phyloP scores from a whole-genome alignment of 441 rosid species.

The Croton setiger region DNA sequence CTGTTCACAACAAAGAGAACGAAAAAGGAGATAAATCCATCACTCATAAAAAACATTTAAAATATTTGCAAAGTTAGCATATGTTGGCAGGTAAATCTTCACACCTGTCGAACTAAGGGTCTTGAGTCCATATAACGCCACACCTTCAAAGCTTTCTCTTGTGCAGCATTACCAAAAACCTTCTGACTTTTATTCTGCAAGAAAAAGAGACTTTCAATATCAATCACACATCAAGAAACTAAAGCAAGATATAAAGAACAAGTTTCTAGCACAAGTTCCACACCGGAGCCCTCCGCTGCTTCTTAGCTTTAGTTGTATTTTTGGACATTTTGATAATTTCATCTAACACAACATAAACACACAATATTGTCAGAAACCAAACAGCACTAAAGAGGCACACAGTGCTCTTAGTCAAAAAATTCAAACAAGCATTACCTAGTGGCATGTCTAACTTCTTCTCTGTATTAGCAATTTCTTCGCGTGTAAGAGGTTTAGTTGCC shows the following conservation, averaged over 20 bases:
- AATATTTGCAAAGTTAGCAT: not conserved
- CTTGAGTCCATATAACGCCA: conserved; percentile 57
- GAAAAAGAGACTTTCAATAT: conserved; percentile 10
- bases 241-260: not conserved
- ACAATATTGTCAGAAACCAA: conserved; percentile 5
- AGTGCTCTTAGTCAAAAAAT: not conserved
- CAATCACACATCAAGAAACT: too few relatives aligned
- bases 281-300: conserved; percentile 50
- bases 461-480: conserved; percentile 66
- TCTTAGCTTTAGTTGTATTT: conserved; percentile 43
- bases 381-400: not conserved
- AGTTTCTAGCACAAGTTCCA: conserved; percentile 16
- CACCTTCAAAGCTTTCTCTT: conserved; percentile 47
- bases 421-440: conserved; percentile 44
- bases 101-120: conserved; percentile 79
- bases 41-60: not conserved
- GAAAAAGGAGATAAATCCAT: not conserved
- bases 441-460: conserved; percentile 95
- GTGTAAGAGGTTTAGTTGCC: conserved; percentile 65
- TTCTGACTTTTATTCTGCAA: conserved; percentile 60
- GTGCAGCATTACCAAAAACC: conserved; percentile 36
- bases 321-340: conserved; percentile 86
- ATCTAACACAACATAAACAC: conserved; percentile 35
- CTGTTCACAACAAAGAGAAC: conserved; percentile 32
- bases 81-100: conserved; percentile 5